Evolutionary conservation across 352 stramenopile genomes (phyloP).

Genomic region (Pythium myriotylum): DNA sequence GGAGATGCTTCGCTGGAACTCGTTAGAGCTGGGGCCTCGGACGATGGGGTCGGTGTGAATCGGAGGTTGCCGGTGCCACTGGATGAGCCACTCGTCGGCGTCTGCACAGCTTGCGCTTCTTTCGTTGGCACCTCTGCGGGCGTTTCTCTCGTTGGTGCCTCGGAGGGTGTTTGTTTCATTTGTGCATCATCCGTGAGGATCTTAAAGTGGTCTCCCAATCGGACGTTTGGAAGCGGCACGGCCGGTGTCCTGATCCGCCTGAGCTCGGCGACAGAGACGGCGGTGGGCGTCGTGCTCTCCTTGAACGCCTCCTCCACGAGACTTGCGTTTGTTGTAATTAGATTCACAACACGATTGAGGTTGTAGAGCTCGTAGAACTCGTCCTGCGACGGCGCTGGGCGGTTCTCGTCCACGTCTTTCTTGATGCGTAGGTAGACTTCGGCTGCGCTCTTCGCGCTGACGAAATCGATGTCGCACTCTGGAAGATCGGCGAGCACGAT

Average conservation of each 20-base stretch:
- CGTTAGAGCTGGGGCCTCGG: no score
- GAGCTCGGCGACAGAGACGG: constrained; percentile 25
- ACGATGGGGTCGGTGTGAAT: no score
- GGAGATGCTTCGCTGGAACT: no score
- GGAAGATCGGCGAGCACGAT: constrained; percentile 21
- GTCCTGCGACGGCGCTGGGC: constrained; percentile 6
- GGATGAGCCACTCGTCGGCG: no score
- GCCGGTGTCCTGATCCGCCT: constrained; percentile 21
- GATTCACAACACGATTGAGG: constrained; percentile 23
- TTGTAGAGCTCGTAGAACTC: constrained; percentile 29
- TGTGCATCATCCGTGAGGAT: no score
- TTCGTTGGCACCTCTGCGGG: no score
- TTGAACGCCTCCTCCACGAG: constrained; percentile 19
- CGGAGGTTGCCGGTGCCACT: no score
- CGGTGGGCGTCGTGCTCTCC: background rate
- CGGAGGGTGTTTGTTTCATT: no score
- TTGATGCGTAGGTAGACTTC: constrained; percentile 25
- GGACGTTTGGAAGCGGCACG: constrained; percentile 10
- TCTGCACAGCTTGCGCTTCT: no score
- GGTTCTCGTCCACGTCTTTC: constrained; percentile 14
- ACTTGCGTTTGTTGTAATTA: constrained; percentile 18
- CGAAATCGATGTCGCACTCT: constrained; percentile 39
- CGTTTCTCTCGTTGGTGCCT: no score
- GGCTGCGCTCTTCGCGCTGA: constrained; percentile 13
- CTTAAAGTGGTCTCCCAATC: no score